Evolutionary conservation across 148 eudicot genomes (phyloP).

Genomic region (Simmondsia chinensis): DNA sequence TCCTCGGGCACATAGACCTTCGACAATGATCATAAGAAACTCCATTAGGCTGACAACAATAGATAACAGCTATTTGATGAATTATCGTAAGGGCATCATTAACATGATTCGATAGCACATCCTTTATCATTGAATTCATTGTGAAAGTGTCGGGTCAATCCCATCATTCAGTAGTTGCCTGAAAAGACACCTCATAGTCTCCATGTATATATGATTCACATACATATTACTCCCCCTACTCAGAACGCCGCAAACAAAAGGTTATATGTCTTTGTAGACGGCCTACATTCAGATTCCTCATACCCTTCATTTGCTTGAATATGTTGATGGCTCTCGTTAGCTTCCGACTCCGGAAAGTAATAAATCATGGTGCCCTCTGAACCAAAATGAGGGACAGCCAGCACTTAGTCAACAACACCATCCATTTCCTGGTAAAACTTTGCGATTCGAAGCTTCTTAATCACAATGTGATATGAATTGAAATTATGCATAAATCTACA

Average conservation of each 20-base stretch:
- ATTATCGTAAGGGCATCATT: conserved; percentile 80
- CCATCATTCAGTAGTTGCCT: conserved; percentile 73
- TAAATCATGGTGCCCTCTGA: conserved; percentile 71
- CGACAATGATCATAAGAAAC: conserved; percentile 68
- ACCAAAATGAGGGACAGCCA: conserved; percentile 50
- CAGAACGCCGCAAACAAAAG: conserved; percentile 67
- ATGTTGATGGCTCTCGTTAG: conserved; percentile 59
- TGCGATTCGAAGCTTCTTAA: conserved; percentile 68
- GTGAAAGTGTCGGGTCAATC: conserved; percentile 62
- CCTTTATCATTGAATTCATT: conserved; percentile 77
- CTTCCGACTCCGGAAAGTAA: conserved; percentile 59
- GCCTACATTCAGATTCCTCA: conserved; percentile 44
- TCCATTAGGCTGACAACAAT: conserved; percentile 50
- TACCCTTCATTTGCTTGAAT: conserved; percentile 59
- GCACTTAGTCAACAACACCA: conserved; percentile 52
- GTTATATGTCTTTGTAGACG: conserved; percentile 61
- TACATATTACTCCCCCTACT: conserved; percentile 52
- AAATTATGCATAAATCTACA: conserved; percentile 59
- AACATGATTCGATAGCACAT: conserved; percentile 73
- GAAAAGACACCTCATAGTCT: conserved; percentile 58
- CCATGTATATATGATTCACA: conserved; percentile 75
- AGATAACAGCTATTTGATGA: conserved; percentile 77
- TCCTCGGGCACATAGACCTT: conserved; percentile 80
- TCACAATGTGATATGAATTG: conserved; percentile 43
- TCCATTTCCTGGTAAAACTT: conserved; percentile 75